Evolutionary conservation across 1,284 basidiomycete species (phyloP).

Genomic region (Boletus sp.): DNA sequence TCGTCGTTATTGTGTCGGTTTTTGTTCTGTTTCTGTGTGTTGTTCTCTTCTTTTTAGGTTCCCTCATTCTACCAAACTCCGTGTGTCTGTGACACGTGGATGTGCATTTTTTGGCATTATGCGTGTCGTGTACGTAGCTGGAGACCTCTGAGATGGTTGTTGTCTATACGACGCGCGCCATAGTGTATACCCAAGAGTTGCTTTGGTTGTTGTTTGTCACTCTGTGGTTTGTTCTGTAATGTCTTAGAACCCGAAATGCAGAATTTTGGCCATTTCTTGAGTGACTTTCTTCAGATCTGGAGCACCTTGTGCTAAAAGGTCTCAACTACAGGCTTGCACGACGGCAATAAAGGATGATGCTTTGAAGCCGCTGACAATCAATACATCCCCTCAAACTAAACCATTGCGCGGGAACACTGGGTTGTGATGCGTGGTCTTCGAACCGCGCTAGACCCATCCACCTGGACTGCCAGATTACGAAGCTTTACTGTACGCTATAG

Average conservation of each 20-base stretch:
- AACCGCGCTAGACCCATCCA: too few relatives aligned
- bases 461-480: too few relatives aligned
- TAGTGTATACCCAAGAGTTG: neutral
- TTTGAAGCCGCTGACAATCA: too few relatives aligned
- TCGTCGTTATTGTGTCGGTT: neutral
- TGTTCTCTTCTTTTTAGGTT: neutral
- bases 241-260: neutral
- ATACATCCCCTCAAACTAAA: too few relatives aligned
- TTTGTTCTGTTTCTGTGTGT: neutral
- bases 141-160: conserved; percentile 5
- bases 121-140: neutral
- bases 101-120: neutral
- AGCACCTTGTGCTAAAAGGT: too few relatives aligned
- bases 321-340: too few relatives aligned
- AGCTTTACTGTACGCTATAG: too few relatives aligned
- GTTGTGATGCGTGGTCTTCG: too few relatives aligned
- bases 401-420: too few relatives aligned
- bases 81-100: conserved; percentile 2
- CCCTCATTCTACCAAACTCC: neutral
- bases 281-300: neutral
- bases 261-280: neutral
- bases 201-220: neutral
- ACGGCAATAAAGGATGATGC: too few relatives aligned
- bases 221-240: neutral
- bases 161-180: neutral